Percentiles rank a stretch among this genome's conserved stretches.
phyloP scores from a whole-genome alignment of 1,284 basidiomycete species.

The Wolfiporia cocos region DNA sequence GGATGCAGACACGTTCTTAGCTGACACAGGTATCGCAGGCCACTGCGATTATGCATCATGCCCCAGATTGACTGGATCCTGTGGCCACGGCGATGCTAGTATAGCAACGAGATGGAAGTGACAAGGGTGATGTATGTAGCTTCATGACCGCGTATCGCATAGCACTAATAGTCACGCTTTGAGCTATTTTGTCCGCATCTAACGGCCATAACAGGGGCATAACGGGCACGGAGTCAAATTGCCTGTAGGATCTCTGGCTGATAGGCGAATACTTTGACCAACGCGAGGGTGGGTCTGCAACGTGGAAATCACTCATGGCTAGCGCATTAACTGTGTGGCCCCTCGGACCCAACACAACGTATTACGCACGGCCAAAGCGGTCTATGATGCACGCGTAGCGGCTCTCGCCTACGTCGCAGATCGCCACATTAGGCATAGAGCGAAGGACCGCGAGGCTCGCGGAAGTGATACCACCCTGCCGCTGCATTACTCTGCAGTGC shows the following conservation, averaged over 20 bases:
- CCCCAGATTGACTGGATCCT: too few species aligned
- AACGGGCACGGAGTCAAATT: background rate
- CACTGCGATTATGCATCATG: too few species aligned
- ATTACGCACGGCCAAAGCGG: constrained; percentile 3
- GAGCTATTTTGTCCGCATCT: background rate
- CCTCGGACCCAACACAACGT: too few species aligned
- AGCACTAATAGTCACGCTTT: background rate
- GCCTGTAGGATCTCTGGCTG: background rate
- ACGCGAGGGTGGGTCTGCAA: background rate
- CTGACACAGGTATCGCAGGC: too few species aligned
- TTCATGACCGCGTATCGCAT: constrained; percentile 2
- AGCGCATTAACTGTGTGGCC: too few species aligned
- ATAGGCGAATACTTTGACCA: background rate
- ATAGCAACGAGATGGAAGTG: too few species aligned
- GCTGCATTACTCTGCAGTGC: background rate
- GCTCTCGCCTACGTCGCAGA: constrained; percentile 10
- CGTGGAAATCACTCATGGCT: too few species aligned
- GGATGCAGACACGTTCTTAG: too few species aligned
- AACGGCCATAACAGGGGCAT: background rate
- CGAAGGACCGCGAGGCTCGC: too few species aligned
- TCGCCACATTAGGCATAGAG: constrained; percentile 11
- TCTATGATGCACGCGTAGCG: constrained; percentile 8
- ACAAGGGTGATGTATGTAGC: constrained; percentile 3
- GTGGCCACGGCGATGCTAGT: too few species aligned
- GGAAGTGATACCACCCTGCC: too few species aligned